Evolutionary conservation across 805 yeast species (phyloP), one percentile per base, ranked within the genome.

Genomic region (Starmera caribaea): DNA sequence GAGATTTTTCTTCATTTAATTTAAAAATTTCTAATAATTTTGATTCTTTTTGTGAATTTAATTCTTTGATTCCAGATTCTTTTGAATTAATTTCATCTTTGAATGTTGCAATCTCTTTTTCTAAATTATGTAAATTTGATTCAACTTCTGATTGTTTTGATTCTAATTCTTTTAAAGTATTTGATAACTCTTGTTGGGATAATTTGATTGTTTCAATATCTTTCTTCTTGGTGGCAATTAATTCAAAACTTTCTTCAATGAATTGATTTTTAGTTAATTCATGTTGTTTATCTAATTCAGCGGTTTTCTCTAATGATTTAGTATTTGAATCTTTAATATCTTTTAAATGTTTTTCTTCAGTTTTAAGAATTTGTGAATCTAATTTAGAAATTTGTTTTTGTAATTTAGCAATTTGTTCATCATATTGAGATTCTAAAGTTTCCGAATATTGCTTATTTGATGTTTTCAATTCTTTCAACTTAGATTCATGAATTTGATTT

Each of bases 91-190:
- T 32, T 12, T 42, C 40, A 6, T 12, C 3, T 38, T 47, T 50
- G 32, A 52, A 24, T 8, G 5, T 37, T 28, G 44, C 46, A 34
- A 51, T 46, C 11, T 50, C 48, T 17, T 35, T 34, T 35, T 46
- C 45, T n/a, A 49, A 36, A 2, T 16, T 44, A 36, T 36, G 43
- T 15, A 53, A 38, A 36, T 47, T 43, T 36, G 52, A 50, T 16
- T 46, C 43, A 12, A 55, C 49, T 35, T 49, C 54, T 16, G 45
- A 42, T 38, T 54, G 55, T 32, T 46, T 42, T 9, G 34, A 44
- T 35, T 55, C 54, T 30, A 55, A 37, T 30, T 46, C 51, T 42
- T 49, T 42, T 38, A 55, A 38, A 21, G 50, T 48, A 11, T 42
- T 46, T n/a, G 45, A 38, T 28, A 48, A 46, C 5, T 42, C 41